phyloP scores from a whole-genome alignment of 2,329 filamentous ascomycete species.

The Neocatenulostroma microsporum region DNA sequence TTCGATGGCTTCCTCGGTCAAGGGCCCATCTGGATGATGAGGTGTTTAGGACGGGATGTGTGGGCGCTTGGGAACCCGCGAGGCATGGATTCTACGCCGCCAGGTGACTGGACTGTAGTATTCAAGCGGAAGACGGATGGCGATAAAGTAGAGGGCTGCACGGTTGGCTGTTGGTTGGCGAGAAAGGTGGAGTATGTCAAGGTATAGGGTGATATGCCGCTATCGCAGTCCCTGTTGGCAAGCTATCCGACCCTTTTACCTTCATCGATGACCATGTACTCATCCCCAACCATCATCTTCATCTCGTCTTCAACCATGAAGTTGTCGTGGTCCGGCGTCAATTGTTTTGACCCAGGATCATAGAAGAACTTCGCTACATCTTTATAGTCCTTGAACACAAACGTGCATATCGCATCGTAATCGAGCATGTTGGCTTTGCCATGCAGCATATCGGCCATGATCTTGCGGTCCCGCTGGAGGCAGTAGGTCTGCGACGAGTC shows the following conservation, averaged over 20 bases:
- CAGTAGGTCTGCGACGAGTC: conserved; percentile 43
- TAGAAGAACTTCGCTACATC: conserved; percentile 41
- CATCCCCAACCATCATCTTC: conserved; percentile 42
- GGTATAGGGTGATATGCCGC: too few relatives aligned
- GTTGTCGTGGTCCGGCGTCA: conserved; percentile 29
- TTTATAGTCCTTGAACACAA: conserved; percentile 41
- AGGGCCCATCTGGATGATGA: conserved; percentile 33
- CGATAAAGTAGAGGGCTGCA: conserved; percentile 21
- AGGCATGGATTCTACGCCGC: conserved; percentile 36
- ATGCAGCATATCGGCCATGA: conserved; percentile 40
- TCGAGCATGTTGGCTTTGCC: conserved; percentile 37
- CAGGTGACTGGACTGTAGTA: conserved; percentile 39
- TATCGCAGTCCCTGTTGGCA: too few relatives aligned
- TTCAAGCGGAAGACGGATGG: conserved; percentile 22
- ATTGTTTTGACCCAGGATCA: conserved; percentile 37
- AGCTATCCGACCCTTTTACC: too few relatives aligned
- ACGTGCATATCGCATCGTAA: conserved; percentile 43
- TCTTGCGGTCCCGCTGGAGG: conserved; percentile 36
- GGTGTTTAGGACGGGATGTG: conserved; percentile 33
- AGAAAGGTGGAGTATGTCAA: conserved; percentile 20
- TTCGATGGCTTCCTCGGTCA: conserved; percentile 38
- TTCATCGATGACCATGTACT: conserved; percentile 28
- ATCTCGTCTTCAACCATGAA: conserved; percentile 28
- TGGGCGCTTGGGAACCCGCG: conserved; percentile 34
- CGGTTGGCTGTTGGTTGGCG: conserved; percentile 37